Evolutionary conservation across 1,284 basidiomycete species (phyloP), one percentile per base, ranked within the genome.

Genomic region (Ganoderma resinaceum): DNA sequence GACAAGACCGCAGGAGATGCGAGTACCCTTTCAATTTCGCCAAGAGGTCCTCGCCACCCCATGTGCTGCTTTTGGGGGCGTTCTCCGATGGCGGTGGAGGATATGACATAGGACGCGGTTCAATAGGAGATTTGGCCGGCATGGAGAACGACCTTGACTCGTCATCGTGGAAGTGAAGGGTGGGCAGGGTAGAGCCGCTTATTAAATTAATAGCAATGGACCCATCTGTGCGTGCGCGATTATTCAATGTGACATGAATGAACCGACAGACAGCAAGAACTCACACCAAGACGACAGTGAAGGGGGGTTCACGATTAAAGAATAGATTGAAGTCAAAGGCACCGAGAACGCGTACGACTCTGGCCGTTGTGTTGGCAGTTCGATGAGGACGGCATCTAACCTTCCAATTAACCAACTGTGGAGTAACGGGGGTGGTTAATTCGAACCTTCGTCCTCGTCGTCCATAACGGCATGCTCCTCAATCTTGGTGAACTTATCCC

Each of bases 271-370:
- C 69, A 42, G 37, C 2, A 33, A 57, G 65, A 1, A 90, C 90
- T 84, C 84, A 92, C 95, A 91, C 95, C 95, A 97, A 3, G 93
- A 94, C 2, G 93, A 92, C 18, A 96, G 82, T 0, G 92, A 91
- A 1, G 95, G 96, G 0, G 94, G 91, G 72, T 93, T 90, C 0
- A 97, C 91, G 60, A 95, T 85, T 62, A 99, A 85, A 26, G 95
- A 97, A 80, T 99, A 98, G 72, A 99, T 89, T 20, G 92, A 92
- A 0, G 92, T 90, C 60, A 99, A 78, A 2, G 97, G 94, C 0
- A 98, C 91, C 20, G 96, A 97, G 82, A 99, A 99, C 1, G 97
- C 96, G 77, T 98, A 98, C 26, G 94, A 94, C 78, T 96, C 94
- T 8, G 94, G 91, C 64, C 91, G 82, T 73, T 90, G 89, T 0